These are phyloP conservation scores for Wickerhamiella vanderwaltii DNA, from an alignment of 805 yeast genomes.

Conservation along the genomic window DNA sequence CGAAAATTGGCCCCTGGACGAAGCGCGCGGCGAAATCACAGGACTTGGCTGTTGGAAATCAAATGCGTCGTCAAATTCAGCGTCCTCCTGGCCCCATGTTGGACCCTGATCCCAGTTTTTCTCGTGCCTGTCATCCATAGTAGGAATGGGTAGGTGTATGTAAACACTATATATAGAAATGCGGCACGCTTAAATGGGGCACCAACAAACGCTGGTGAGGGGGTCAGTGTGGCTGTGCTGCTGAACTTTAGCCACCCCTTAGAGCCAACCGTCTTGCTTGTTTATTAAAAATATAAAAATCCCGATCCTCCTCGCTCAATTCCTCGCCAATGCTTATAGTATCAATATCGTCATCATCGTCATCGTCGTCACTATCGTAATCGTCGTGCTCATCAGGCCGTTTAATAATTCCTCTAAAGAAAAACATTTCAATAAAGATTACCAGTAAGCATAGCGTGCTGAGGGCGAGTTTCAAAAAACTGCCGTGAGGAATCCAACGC, in stretches of 20 bases:
- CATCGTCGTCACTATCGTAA: constrained; percentile 16
- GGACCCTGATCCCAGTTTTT: too few relatives aligned
- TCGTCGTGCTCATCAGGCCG: constrained; percentile 16
- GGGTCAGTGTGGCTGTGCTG: too few relatives aligned
- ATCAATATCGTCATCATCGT: constrained; percentile 17
- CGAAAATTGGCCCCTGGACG: too few relatives aligned
- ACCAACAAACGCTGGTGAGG: too few relatives aligned
- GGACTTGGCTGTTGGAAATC: too few relatives aligned
- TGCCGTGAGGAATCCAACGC: constrained; percentile 14
- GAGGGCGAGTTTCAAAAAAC: constrained; percentile 7
- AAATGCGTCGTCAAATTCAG: too few relatives aligned
- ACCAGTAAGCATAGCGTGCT: constrained; percentile 17
- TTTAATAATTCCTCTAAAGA: constrained; percentile 21
- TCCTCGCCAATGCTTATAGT: constrained; percentile 20
- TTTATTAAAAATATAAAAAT: constrained; percentile 20
- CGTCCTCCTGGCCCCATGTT: too few relatives aligned
- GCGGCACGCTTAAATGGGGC: too few relatives aligned
- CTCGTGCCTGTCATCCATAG: too few relatives aligned
- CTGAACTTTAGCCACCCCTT: constrained; percentile 2
- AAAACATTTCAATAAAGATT: constrained; percentile 16
- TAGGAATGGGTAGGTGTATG: too few relatives aligned
- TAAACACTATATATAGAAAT: too few relatives aligned
- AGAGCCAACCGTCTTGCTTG: constrained; percentile 20
- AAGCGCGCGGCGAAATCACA: too few relatives aligned
- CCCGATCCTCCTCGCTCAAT: constrained; percentile 20